Evolutionary conservation across 2,329 filamentous ascomycete genomes (phyloP), one percentile per base, ranked within the genome.

Genomic region (Endoconidiophora laricicola): DNA sequence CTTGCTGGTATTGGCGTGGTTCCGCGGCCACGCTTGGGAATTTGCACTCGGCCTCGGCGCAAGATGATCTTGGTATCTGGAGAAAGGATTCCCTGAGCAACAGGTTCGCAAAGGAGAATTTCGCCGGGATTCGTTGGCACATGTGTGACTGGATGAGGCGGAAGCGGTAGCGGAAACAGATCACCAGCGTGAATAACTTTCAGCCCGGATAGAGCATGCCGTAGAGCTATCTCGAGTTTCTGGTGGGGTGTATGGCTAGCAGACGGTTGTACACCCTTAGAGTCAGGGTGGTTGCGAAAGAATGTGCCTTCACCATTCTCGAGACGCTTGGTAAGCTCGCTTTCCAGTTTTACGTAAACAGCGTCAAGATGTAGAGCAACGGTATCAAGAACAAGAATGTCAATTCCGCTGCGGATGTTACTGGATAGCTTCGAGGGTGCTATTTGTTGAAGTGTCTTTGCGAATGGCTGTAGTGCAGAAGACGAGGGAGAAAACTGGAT

Each of bases 91-190:
- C 91, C 91, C 64, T 98, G 91, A 4, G 85, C 79, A 14, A 96
- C 87, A 6, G 91, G 91, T 62, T 98, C 91, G 61, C 88, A 96
- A n/a, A 93, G 78, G 44, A 85, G 79, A 54, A 96, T 84, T 65
- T 83, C 87, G 40, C 86, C 91, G 0, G 88, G 86, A 40, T 86
- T 85, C 12, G 86, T 77, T 22, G 85, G 79, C 16, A 84, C 77
- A 64, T 94, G 86, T 6, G 87, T 94, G 55, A 94, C 81, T 10
- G 87, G 83, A 63, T 95, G 87, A 2, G 86, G 77, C 6, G 83
- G 78, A 24, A 96, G 70, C 10, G 86, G 84, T 39, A 98, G 68
- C 7, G 76, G 74, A 54, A 83, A 80, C 46, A 90, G 64, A 62
- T 96, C 90, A 18, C 87, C 87, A 0, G 79, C 73, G 59, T 95